Evolutionary conservation across 1,284 basidiomycete species (phyloP).

Genomic region (Moesziomyces parantarcticus): DNA sequence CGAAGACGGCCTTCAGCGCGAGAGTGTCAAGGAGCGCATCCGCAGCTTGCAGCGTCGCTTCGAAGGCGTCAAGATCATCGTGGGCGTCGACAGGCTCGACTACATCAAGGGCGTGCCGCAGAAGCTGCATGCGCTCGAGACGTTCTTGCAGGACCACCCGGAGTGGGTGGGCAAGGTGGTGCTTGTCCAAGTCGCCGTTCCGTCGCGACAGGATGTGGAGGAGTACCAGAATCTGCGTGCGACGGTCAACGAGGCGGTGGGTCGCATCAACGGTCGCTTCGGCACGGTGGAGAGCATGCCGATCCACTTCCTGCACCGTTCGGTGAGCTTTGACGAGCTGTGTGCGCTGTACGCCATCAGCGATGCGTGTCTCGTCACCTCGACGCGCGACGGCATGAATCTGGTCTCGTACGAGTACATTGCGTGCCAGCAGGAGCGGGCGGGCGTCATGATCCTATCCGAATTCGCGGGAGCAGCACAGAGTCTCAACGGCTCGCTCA

Average conservation of each 20-base stretch:
- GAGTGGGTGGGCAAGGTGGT: slow-evolving; percentile 99
- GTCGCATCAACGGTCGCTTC: slow-evolving; percentile 96
- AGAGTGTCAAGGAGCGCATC: slow-evolving; percentile 82
- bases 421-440: slow-evolving; percentile 88
- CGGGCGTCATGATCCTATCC: slow-evolving; percentile 96
- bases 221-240: slow-evolving; percentile 98
- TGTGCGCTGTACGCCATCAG: slow-evolving; percentile 95
- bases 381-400: slow-evolving; percentile 98
- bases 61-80: slow-evolving; percentile 94
- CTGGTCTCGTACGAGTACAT: slow-evolving; percentile 99
- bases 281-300: slow-evolving; percentile 99
- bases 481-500: slow-evolving; percentile 67
- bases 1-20: slow-evolving; percentile 82
- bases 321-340: slow-evolving; percentile 90
- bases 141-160: slow-evolving; percentile 95
- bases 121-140: slow-evolving; percentile 94
- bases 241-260: slow-evolving; percentile 96
- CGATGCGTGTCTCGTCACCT: slow-evolving; percentile 94
- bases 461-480: slow-evolving; percentile 99
- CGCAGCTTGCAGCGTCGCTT: slow-evolving; percentile 86
- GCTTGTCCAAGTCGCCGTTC: slow-evolving; percentile 94
- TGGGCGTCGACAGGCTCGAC: slow-evolving; percentile 96
- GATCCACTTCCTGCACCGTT: slow-evolving; percentile 92
- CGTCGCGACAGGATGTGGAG: slow-evolving; percentile 96
- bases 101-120: slow-evolving; percentile 99